A percentile compares a stretch with the other conserved stretches of the same genome.
Evolutionary conservation across 2,329 filamentous ascomycete species (phyloP).

Genomic region (Cytospora piceicola): DNA sequence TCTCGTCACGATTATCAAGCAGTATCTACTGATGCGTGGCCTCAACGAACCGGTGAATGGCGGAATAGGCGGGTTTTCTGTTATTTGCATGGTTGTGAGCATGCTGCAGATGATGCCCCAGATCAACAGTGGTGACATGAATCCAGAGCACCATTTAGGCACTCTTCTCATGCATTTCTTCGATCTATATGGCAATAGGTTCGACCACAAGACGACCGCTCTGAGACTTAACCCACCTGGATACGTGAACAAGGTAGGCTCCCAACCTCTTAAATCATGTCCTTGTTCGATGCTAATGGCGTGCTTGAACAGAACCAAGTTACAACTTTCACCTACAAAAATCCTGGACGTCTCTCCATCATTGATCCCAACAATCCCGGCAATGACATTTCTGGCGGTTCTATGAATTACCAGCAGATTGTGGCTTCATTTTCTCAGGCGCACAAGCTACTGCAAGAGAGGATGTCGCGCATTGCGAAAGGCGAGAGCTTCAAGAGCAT

Average conservation of each 20-base stretch:
- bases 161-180: slow-evolving; percentile 86
- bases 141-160: slow-evolving; percentile 71
- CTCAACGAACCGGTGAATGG: slow-evolving; percentile 91
- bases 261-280: neutral
- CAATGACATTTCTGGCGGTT: slow-evolving; percentile 92
- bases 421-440: slow-evolving; percentile 71
- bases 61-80: slow-evolving; percentile 90
- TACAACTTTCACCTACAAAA: slow-evolving; percentile 57
- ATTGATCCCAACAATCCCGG: slow-evolving; percentile 84
- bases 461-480: slow-evolving; percentile 56
- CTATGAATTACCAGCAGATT: slow-evolving; percentile 70
- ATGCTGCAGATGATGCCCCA: slow-evolving; percentile 81
- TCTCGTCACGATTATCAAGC: slow-evolving; percentile 87
- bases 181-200: slow-evolving; percentile 82
- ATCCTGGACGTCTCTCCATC: slow-evolving; percentile 75
- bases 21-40: slow-evolving; percentile 85
- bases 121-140: slow-evolving; percentile 62
- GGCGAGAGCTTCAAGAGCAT: slow-evolving; percentile 54
- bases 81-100: slow-evolving; percentile 91
- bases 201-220: slow-evolving; percentile 70
- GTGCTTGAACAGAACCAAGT: slow-evolving; percentile 46
- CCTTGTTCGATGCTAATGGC: slow-evolving; percentile 10
- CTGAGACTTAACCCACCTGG: slow-evolving; percentile 77
- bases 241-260: slow-evolving; percentile 74
- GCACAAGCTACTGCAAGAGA: slow-evolving; percentile 57